These are phyloP conservation scores for Leishmania tarentolae DNA, from an alignment of 208 protist genomes.

Conservation along the genomic window DNA sequence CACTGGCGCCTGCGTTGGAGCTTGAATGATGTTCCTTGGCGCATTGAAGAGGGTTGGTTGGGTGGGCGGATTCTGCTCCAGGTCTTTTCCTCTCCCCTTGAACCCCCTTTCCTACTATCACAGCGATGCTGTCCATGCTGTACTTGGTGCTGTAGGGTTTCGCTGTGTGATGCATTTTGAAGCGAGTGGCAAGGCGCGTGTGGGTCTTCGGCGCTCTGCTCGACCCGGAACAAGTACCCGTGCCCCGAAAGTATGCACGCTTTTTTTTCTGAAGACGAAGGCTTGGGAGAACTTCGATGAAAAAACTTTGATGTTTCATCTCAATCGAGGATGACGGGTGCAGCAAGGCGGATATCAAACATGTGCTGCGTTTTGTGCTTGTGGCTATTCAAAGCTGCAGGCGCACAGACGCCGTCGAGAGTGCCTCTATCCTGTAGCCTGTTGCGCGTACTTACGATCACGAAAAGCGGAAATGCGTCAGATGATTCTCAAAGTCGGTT, in stretches of 20 bases:
- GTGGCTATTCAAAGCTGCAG: neutral
- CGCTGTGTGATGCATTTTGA: neutral
- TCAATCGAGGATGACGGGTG: neutral
- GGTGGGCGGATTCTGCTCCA: neutral
- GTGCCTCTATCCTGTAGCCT: neutral
- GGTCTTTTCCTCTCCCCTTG: neutral
- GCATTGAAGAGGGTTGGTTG: neutral
- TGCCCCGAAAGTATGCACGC: neutral
- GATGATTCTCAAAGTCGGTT: neutral
- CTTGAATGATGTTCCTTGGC: neutral
- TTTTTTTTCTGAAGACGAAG: neutral
- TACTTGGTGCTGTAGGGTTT: neutral
- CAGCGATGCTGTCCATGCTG: neutral
- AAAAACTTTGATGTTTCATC: neutral
- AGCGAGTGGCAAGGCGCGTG: neutral
- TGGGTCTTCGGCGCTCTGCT: neutral
- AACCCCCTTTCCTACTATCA: neutral
- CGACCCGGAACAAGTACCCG: neutral
- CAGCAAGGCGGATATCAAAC: neutral
- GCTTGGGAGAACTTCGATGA: neutral
- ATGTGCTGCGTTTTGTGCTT: neutral
- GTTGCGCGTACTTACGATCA: neutral
- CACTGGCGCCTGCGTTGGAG: too few relatives aligned
- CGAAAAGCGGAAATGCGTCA: neutral
- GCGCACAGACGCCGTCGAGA: neutral